Evolutionary conservation across 129 eudicot genomes (phyloP), one percentile per base, ranked within the genome.

Genomic region (Rutidosis leptorrhynchoides): DNA sequence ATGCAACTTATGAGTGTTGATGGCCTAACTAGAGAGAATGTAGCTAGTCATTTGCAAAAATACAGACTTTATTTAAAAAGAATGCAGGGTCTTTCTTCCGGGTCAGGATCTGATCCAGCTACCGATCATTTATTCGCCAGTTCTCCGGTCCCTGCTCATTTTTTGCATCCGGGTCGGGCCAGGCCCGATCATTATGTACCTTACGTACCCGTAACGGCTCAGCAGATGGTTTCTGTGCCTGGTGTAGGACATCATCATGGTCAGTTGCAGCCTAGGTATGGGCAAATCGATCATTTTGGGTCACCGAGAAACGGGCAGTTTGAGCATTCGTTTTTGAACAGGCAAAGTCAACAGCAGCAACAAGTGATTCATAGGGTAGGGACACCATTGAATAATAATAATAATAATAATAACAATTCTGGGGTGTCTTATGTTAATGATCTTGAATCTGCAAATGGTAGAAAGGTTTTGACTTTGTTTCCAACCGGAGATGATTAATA

Each of bases 1-100:
- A 91, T 91, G 98, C 95, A 85, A 84, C 82, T 88, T 42, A 91
- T 91, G 98, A 88, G 96, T 64, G 98, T 91, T 1, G 98, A 91
- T 45, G 98, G 98, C 11, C 78, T 91, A 65, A 91, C 98, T 9
- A 74, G 96, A 1, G 98, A 91, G 54, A 91, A 91, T 60, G 96
- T 93, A 9, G 99, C 99, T 2, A 93, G 96, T 63, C 99, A 93
- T 46, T 59, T 93, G 37, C 99, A 93, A 51, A 93, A 93, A 35
- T 93, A 93, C 57, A 61, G 99, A 10, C 90, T 93, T 61, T 93
- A 93, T 59, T 64, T 93, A 23, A 93, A 93, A 75, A 77, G 99
- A 24, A 84, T 93, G 98, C 98, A 93, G 83, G 91, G 96, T 11
- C 63, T 83, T 40, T 74, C 84, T 6, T 55, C 55, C 19, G 84